phyloP scores from a whole-genome alignment of 2,329 filamentous ascomycete genomes.

The Cercospora berteroae region DNA sequence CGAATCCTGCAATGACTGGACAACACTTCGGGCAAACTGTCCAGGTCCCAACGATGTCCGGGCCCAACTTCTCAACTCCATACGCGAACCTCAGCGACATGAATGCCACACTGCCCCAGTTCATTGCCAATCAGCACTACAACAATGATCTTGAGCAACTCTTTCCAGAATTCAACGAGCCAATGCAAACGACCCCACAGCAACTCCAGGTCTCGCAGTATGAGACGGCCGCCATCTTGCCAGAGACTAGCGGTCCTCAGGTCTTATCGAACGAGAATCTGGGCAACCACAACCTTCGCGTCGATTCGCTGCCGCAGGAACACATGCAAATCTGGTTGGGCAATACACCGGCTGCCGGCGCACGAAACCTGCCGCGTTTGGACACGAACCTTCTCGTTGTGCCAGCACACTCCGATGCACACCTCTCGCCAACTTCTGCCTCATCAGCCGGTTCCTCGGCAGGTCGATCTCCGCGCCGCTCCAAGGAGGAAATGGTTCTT shows the following conservation, averaged over 20 bases:
- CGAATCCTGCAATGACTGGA: not conserved
- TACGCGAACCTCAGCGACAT: not conserved
- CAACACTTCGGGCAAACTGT: not conserved
- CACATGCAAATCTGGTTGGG: constrained; percentile 24
- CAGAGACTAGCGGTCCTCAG: constrained; percentile 5
- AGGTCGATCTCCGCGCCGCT: constrained; percentile 16
- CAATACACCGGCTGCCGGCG: constrained; percentile 14
- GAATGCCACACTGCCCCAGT: not conserved
- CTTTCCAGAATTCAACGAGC: constrained; percentile 13
- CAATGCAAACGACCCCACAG: not conserved
- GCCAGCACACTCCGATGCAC: constrained; percentile 8
- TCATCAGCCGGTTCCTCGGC: constrained; percentile 22
- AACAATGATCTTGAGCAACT: constrained; percentile 9
- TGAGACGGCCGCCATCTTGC: not conserved
- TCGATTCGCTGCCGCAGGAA: not conserved
- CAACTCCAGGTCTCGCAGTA: not conserved
- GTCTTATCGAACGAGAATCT: constrained; percentile 11
- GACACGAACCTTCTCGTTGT: constrained; percentile 20
- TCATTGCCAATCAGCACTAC: not conserved
- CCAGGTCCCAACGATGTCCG: not conserved
- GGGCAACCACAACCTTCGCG: constrained; percentile 18
- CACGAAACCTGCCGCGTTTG: constrained; percentile 14
- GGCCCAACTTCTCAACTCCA: not conserved
- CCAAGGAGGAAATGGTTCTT: constrained; percentile 13
- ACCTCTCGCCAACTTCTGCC: constrained; percentile 25